These are phyloP conservation scores for Agroathelia rolfsii DNA, from an alignment of 1,284 basidiomycete genomes.

Conservation along the genomic window DNA sequence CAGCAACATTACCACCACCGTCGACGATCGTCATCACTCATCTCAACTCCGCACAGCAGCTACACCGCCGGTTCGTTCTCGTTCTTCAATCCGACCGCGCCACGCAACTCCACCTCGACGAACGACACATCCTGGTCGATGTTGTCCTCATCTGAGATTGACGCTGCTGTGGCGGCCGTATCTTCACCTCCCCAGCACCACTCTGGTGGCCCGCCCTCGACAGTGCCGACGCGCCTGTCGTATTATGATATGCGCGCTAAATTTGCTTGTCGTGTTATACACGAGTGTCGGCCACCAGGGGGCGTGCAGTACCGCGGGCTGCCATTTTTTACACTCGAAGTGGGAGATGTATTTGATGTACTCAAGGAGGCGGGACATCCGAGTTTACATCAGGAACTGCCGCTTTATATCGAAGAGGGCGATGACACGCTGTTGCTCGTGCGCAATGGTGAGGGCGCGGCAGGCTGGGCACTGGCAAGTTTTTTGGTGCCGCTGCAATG, in stretches of 20 bases:
- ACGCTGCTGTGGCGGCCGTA: conserved; percentile 11
- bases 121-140: conserved; percentile 10
- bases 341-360: conserved; percentile 54
- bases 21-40: no score
- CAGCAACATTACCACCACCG: conserved; percentile 17
- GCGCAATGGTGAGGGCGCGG: conserved; percentile 36
- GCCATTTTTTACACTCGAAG: conserved; percentile 59
- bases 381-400: conserved; percentile 54
- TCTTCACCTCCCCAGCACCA: conserved; percentile 9
- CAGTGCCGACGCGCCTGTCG: conserved; percentile 30
- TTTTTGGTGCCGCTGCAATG: conserved; percentile 55
- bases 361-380: conserved; percentile 71
- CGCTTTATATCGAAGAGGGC: conserved; percentile 68
- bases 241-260: conserved; percentile 27
- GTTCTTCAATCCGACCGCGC: conserved; percentile 12
- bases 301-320: conserved; percentile 58
- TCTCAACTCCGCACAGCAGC: conserved; percentile 17
- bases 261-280: conserved; percentile 57
- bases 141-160: conserved; percentile 7
- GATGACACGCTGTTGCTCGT: conserved; percentile 68
- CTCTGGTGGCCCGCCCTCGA: conserved; percentile 25
- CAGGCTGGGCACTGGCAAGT: conserved; percentile 76
- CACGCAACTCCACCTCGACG: conserved; percentile 4
- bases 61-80: conserved; percentile 17
- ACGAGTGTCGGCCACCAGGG: conserved; percentile 51